These are phyloP conservation scores for Aphanomyces cochlioides DNA, from an alignment of 352 stramenopile species.

Conservation along the genomic window DNA sequence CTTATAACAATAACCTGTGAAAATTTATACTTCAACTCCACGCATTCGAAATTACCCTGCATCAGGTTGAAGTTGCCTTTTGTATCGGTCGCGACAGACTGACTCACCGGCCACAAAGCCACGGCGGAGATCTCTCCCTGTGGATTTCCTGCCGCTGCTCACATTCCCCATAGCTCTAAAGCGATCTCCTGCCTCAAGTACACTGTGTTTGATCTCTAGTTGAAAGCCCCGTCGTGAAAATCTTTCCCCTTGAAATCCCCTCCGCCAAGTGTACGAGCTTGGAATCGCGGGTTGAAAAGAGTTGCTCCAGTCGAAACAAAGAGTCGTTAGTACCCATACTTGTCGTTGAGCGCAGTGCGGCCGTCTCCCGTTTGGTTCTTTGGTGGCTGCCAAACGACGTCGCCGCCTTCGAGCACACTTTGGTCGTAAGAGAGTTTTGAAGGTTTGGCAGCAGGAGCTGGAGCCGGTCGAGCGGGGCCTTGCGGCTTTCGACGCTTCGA, in stretches of 20 bases:
- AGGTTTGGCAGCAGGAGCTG: not conserved
- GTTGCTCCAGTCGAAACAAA: too few relatives aligned
- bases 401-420: constrained; percentile 61
- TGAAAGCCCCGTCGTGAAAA: too few relatives aligned
- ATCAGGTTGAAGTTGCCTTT: constrained; percentile 17
- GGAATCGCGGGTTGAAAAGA: too few relatives aligned
- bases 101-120: too few relatives aligned
- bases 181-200: too few relatives aligned
- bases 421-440: constrained; percentile 16
- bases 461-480: not conserved
- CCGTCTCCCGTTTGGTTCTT: constrained; percentile 79
- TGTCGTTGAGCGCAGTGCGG: constrained; percentile 77
- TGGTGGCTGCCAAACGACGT: constrained; percentile 75
- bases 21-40: constrained; percentile 20
- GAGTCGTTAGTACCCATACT: constrained; percentile 71
- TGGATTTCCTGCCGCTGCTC: too few relatives aligned
- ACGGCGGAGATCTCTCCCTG: too few relatives aligned
- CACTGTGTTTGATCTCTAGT: too few relatives aligned
- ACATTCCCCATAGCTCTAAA: too few relatives aligned
- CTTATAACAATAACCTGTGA: not conserved
- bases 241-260: too few relatives aligned
- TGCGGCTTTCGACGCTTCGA: constrained; percentile 1
- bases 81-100: too few relatives aligned
- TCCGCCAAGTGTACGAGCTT: too few relatives aligned
- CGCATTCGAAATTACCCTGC: not conserved